These are phyloP conservation scores for Melampsora americana DNA, from an alignment of 1,284 basidiomycete species.

Conservation along the genomic window DNA sequence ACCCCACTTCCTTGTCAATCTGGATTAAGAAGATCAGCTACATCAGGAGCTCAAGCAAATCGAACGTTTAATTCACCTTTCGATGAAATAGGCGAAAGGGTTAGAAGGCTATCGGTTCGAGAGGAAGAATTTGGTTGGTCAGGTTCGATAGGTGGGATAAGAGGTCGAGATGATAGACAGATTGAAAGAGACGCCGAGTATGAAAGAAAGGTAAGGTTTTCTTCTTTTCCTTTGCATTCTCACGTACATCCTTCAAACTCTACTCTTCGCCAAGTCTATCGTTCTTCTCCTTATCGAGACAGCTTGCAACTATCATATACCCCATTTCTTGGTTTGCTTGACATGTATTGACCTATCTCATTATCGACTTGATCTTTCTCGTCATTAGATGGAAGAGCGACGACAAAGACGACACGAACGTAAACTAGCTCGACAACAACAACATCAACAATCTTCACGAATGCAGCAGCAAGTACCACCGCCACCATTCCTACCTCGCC, in stretches of 20 bases:
- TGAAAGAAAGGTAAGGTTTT: conserved; percentile 27
- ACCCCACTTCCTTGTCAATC: not conserved
- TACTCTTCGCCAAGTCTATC: no score
- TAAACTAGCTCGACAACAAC: conserved; percentile 28
- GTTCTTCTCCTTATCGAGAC: not conserved
- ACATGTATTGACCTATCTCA: not conserved
- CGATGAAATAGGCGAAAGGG: conserved; percentile 9
- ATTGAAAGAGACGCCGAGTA: conserved; percentile 39
- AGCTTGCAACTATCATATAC: not conserved
- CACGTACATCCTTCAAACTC: not conserved
- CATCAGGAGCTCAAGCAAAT: conserved; percentile 12
- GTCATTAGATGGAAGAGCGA: conserved; percentile 31
- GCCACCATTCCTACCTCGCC: not conserved
- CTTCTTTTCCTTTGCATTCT: not conserved
- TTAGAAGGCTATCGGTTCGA: conserved; percentile 4
- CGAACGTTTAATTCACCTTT: conserved; percentile 8
- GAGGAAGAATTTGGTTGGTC: conserved; percentile 43
- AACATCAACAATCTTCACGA: not conserved
- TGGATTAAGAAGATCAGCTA: conserved; percentile 4
- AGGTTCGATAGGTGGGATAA: conserved; percentile 26
- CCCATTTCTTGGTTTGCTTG: not conserved
- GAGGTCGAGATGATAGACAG: conserved; percentile 39
- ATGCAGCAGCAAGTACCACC: not conserved
- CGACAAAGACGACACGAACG: conserved; percentile 22
- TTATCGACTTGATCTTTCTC: not conserved